Conservation (phyloP, 805 yeast species). For the Kurtzmaniella fragi region DNA sequence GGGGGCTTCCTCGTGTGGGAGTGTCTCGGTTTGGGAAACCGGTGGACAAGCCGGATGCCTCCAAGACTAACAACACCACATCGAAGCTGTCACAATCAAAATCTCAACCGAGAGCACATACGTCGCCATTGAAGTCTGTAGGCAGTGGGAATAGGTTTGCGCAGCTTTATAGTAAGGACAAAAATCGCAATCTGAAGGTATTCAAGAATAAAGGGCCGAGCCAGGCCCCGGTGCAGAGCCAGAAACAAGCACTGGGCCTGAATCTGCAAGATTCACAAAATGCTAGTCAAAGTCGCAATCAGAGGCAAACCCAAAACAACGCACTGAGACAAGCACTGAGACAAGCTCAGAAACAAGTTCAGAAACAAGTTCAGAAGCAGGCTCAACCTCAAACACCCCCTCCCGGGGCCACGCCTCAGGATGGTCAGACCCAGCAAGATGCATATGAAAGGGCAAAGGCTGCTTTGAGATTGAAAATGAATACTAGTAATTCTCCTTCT, state of each 20-base stretch:
- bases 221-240: too few relatives aligned
- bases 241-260: too few relatives aligned
- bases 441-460: slow-evolving; percentile 2
- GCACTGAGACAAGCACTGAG: too few relatives aligned
- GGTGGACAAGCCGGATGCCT: neutral
- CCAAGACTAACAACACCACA: neutral
- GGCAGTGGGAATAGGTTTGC: neutral
- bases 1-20: slow-evolving; percentile 23
- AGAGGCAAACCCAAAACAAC: too few relatives aligned
- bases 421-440: slow-evolving; percentile 13
- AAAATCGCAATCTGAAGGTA: slow-evolving; percentile 15
- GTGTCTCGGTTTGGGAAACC: slow-evolving; percentile 12
- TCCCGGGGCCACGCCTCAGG: too few relatives aligned
- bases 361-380: too few relatives aligned
- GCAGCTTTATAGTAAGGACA: slow-evolving; percentile 8
- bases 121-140: neutral
- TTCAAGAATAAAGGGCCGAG: too few relatives aligned
- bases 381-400: too few relatives aligned
- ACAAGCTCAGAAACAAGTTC: too few relatives aligned
- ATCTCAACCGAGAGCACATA: neutral
- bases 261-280: too few relatives aligned
- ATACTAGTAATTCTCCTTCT: slow-evolving; percentile 1
- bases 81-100: neutral
- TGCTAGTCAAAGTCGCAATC: too few relatives aligned
- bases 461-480: slow-evolving; percentile 7